Evolutionary conservation across 495 filamentous ascomycete species (phyloP).

Genomic region (Jackrogersella minutella): DNA sequence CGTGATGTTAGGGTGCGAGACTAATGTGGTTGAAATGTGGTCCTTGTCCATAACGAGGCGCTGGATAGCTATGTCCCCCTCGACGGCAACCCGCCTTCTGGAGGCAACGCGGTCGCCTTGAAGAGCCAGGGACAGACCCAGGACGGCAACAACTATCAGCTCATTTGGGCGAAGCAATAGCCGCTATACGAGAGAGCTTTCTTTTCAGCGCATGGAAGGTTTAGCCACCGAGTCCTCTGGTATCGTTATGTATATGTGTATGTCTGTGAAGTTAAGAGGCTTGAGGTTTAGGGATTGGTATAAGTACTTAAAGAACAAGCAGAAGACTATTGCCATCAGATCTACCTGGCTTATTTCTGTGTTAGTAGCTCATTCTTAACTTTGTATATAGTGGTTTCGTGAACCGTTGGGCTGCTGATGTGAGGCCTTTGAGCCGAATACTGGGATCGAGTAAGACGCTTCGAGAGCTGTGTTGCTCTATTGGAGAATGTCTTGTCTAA

Average conservation of each 20-base stretch:
- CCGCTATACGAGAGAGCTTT: neutral
- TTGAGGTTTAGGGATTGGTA: neutral
- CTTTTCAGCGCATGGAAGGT: neutral
- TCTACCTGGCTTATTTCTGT: too few relatives aligned
- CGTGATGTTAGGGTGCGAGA: neutral
- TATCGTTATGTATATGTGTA: too few relatives aligned
- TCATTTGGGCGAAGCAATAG: constrained; percentile 11
- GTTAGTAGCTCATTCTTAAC: too few relatives aligned
- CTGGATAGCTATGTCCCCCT: constrained; percentile 9
- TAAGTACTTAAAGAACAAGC: too few relatives aligned
- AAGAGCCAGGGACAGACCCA: constrained; percentile 2
- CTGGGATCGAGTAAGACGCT: too few relatives aligned
- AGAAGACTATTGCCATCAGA: too few relatives aligned
- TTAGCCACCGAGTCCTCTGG: too few relatives aligned
- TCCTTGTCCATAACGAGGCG: constrained; percentile 10
- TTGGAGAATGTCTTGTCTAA: too few relatives aligned
- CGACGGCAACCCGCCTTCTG: constrained; percentile 3
- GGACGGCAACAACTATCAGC: constrained; percentile 15
- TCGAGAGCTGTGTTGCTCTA: too few relatives aligned
- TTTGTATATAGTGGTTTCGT: too few relatives aligned
- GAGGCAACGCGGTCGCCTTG: constrained; percentile 3
- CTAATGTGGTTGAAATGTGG: neutral
- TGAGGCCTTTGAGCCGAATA: too few relatives aligned
- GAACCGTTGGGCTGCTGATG: too few relatives aligned
- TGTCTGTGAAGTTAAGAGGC: neutral